Percentiles rank a stretch among this genome's conserved stretches.
Conservation (phyloP, 163 green algal species). For the Scenedesmus sp. region DNA sequence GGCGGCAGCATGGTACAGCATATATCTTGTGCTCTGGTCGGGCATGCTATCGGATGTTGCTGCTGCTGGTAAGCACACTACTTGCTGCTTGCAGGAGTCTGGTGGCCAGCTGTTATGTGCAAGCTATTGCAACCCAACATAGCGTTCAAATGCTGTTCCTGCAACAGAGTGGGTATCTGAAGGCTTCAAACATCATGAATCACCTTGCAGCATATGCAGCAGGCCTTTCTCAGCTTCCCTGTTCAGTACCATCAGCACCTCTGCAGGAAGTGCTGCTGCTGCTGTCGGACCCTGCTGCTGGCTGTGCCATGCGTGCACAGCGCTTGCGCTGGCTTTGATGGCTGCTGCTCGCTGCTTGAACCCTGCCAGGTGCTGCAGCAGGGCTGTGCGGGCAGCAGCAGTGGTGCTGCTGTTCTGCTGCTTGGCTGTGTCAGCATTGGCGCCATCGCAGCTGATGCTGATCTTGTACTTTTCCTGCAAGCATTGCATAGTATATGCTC, state of each 20-base stretch:
- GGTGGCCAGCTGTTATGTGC: too few relatives aligned
- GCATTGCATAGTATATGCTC: background rate
- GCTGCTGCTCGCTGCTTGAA: conserved; percentile 10
- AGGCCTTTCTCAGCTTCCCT: conserved; percentile 19
- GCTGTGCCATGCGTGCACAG: conserved; percentile 12
- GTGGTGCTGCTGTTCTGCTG: background rate
- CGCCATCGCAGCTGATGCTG: background rate
- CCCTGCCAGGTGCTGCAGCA: conserved; percentile 1
- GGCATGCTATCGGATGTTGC: too few relatives aligned
- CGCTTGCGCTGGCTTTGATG: background rate
- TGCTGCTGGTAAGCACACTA: too few relatives aligned
- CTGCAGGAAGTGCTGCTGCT: conserved; percentile 28
- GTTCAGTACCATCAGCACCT: conserved; percentile 10
- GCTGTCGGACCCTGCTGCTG: background rate
- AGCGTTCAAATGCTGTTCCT: too few relatives aligned
- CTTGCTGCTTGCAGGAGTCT: too few relatives aligned
- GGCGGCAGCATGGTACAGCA: background rate
- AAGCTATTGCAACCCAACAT: too few relatives aligned
- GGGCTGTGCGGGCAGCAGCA: background rate
- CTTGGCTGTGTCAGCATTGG: background rate
- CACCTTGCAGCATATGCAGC: conserved; percentile 10
- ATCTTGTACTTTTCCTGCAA: conserved; percentile 33
- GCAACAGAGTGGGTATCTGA: too few relatives aligned
- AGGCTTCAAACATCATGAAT: too few relatives aligned
- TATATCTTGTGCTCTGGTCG: too few relatives aligned